Percentiles rank a stretch among this genome's conserved stretches.
Conservation (phyloP, 2,329 filamentous ascomycete genomes). For the Plenodomus tracheiphilus region DNA sequence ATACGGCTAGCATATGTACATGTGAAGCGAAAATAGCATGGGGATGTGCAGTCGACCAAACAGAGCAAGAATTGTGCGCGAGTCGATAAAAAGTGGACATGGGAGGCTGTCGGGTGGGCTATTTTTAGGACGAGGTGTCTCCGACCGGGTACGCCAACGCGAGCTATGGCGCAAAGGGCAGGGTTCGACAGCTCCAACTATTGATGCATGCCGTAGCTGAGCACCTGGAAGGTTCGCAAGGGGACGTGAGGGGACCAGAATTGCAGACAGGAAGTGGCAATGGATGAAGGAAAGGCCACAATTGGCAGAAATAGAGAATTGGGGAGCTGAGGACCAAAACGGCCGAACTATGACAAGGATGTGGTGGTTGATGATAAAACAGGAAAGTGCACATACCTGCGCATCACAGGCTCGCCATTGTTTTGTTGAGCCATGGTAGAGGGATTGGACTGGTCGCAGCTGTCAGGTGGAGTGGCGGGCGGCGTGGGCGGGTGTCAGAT, state of each 20-base stretch:
- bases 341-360: constrained; percentile 6
- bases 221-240: background rate
- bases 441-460: constrained; percentile 6
- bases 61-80: constrained; percentile 23
- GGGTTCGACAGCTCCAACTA: constrained; percentile 31
- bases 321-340: background rate
- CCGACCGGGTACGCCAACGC: constrained; percentile 45
- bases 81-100: constrained; percentile 40
- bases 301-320: background rate
- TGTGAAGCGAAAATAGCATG: constrained; percentile 9
- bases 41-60: constrained; percentile 14
- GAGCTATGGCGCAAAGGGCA: constrained; percentile 40
- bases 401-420: constrained; percentile 60
- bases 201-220: constrained; percentile 19
- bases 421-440: constrained; percentile 44
- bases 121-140: constrained; percentile 42
- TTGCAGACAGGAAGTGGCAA: background rate
- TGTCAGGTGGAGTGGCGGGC: background rate
- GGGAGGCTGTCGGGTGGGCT: constrained; percentile 34
- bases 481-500: background rate
- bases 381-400: constrained; percentile 59
- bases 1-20: constrained; percentile 14
- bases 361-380: constrained; percentile 4
- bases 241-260: background rate
- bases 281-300: background rate